These are phyloP conservation scores for Hippophae gyantsensis DNA, from an alignment of 306 rosid species.

Conservation along the genomic window DNA sequence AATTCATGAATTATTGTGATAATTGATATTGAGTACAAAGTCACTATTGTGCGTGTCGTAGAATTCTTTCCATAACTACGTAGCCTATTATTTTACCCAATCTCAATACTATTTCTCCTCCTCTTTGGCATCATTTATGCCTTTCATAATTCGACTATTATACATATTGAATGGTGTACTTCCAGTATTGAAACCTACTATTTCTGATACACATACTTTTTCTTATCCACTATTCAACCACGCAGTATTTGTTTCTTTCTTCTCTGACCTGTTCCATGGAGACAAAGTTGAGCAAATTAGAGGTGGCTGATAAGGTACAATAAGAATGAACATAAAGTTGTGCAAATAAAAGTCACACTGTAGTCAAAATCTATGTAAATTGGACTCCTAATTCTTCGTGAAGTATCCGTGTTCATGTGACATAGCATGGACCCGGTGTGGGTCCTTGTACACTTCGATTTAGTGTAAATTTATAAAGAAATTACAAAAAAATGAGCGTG, in stretches of 20 bases:
- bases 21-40: no score
- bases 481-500: background rate
- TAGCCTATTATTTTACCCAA: no score
- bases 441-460: background rate
- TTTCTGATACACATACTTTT: background rate
- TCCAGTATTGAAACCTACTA: background rate
- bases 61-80: no score
- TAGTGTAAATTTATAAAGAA: no score
- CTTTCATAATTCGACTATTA: no score
- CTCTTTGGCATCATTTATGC: no score
- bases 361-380: no score
- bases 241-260: constrained; percentile 32
- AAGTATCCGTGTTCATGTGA: background rate
- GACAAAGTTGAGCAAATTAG: constrained; percentile 15
- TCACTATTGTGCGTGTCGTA: no score
- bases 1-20: no score
- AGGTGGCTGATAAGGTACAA: constrained; percentile 1
- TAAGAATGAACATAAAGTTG: background rate
- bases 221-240: constrained; percentile 10
- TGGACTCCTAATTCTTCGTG: no score
- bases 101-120: no score
- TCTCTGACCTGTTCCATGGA: constrained; percentile 32
- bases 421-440: background rate
- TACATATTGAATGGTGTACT: no score
- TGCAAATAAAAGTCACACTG: background rate